phyloP scores from a whole-genome alignment of 1,284 basidiomycete species.

The Flammula alnicola region DNA sequence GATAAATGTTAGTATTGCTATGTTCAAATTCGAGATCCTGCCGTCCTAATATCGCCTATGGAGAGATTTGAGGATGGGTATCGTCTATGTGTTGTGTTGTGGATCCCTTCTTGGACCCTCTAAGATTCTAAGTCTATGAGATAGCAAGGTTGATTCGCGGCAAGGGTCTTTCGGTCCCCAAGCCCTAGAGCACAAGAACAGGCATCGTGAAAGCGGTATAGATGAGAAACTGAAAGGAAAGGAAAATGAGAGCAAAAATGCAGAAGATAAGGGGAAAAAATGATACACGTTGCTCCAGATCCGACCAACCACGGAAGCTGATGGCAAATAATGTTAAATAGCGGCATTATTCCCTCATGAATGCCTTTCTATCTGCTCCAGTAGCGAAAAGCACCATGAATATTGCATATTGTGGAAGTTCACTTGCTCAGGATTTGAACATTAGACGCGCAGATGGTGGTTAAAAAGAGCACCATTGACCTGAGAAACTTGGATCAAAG shows the following conservation, averaged over 20 bases:
- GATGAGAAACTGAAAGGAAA: conserved; percentile 9
- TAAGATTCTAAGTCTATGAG: conserved; percentile 23
- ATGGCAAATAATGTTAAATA: conserved; percentile 21
- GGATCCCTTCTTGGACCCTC: conserved; percentile 17
- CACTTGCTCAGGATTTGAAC: too few relatives aligned
- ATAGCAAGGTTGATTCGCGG: conserved; percentile 19
- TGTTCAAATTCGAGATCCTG: conserved; percentile 4
- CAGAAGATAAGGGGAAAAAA: conserved; percentile 19
- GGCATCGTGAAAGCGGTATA: conserved; percentile 37
- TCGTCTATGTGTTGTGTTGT: conserved; percentile 28
- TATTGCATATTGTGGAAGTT: too few relatives aligned
- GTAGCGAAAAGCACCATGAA: not conserved
- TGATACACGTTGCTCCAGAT: conserved; percentile 16
- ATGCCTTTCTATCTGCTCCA: not conserved
- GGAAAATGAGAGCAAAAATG: conserved; percentile 1
- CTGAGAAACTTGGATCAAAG: conserved; percentile 5
- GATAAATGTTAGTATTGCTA: conserved; percentile 6
- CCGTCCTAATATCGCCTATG: conserved; percentile 4
- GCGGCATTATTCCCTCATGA: not conserved
- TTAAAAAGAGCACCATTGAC: not conserved
- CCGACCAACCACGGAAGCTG: conserved; percentile 15
- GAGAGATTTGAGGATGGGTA: conserved; percentile 20
- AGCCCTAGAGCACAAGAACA: conserved; percentile 41
- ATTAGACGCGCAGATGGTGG: not conserved
- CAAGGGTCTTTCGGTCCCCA: conserved; percentile 32